These are phyloP conservation scores for Neofusicoccum laricinum DNA, from an alignment of 2,329 filamentous ascomycete species.

Conservation along the genomic window DNA sequence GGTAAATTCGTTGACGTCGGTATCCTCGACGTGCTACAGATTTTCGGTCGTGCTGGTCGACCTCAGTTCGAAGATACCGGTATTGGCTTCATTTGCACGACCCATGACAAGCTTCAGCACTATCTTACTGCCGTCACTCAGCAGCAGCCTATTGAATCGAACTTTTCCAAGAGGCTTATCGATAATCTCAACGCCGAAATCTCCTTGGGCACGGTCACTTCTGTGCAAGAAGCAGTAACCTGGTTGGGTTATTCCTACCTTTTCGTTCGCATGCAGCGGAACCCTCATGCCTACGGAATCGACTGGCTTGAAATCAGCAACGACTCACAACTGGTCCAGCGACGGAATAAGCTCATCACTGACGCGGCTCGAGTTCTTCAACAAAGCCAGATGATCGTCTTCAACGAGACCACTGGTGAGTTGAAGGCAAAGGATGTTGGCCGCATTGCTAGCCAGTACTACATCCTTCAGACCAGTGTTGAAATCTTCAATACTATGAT, in stretches of 20 bases:
- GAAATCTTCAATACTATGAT: slow-evolving; percentile 97
- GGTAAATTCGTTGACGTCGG: slow-evolving; percentile 96
- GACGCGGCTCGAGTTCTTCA: slow-evolving; percentile 85
- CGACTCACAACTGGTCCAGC: slow-evolving; percentile 82
- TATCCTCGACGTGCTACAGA: slow-evolving; percentile 94
- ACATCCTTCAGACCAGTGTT: slow-evolving; percentile 88
- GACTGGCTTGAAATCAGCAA: slow-evolving; percentile 89
- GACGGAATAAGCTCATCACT: slow-evolving; percentile 80
- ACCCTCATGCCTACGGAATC: slow-evolving; percentile 89
- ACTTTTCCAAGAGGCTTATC: slow-evolving; percentile 87
- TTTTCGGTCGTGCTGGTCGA: slow-evolving; percentile 95
- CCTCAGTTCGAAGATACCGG: slow-evolving; percentile 97
- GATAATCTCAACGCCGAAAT: slow-evolving; percentile 98
- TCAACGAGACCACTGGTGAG: slow-evolving; percentile 91
- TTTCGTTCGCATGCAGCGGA: slow-evolving; percentile 93
- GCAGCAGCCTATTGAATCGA: slow-evolving; percentile 96
- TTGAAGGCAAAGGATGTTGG: slow-evolving; percentile 92
- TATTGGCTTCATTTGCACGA: slow-evolving; percentile 97
- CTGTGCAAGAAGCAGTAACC: slow-evolving; percentile 86
- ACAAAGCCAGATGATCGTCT: slow-evolving; percentile 97
- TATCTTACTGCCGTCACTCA: slow-evolving; percentile 92
- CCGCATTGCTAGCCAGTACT: slow-evolving; percentile 94
- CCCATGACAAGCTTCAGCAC: slow-evolving; percentile 86
- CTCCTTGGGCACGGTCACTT: slow-evolving; percentile 88
- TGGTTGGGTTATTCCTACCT: slow-evolving; percentile 98